These are phyloP conservation scores for Ilex aquifolium DNA, from an alignment of 257 asterid genomes.

Conservation along the genomic window DNA sequence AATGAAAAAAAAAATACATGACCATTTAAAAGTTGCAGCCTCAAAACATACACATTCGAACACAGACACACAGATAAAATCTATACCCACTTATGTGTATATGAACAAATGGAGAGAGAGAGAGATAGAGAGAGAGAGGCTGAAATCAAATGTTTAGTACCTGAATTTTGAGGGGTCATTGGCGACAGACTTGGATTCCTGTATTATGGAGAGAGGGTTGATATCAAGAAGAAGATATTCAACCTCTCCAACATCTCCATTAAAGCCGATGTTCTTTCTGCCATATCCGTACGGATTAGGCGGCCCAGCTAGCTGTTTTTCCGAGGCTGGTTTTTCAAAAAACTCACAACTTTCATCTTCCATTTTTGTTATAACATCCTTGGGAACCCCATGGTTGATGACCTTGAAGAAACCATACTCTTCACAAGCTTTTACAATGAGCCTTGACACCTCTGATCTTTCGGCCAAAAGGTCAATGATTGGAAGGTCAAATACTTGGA, in stretches of 20 bases:
- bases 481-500: not conserved
- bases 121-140: not conserved
- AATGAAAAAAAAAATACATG: too few relatives aligned
- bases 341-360: conserved; percentile 49
- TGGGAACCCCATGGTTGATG: conserved; percentile 24
- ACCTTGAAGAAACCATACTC: conserved; percentile 1
- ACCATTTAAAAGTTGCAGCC: too few relatives aligned
- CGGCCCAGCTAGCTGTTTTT: conserved; percentile 54
- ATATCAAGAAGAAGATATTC: conserved; percentile 66
- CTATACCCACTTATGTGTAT: not conserved
- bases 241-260: conserved; percentile 71
- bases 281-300: conserved; percentile 69
- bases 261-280: conserved; percentile 55
- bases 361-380: conserved; percentile 33
- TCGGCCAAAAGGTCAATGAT: not conserved
- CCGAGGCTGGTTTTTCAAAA: conserved; percentile 44
- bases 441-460: not conserved
- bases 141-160: conserved; percentile 16
- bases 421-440: not conserved
- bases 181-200: conserved; percentile 17
- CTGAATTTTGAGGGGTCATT: conserved; percentile 40
- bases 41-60: too few relatives aligned
- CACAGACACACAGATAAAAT: not conserved
- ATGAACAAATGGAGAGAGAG: not conserved
- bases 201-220: conserved; percentile 28